phyloP scores from a whole-genome alignment of 345 rosid species.

The Hirschfeldia incana region DNA sequence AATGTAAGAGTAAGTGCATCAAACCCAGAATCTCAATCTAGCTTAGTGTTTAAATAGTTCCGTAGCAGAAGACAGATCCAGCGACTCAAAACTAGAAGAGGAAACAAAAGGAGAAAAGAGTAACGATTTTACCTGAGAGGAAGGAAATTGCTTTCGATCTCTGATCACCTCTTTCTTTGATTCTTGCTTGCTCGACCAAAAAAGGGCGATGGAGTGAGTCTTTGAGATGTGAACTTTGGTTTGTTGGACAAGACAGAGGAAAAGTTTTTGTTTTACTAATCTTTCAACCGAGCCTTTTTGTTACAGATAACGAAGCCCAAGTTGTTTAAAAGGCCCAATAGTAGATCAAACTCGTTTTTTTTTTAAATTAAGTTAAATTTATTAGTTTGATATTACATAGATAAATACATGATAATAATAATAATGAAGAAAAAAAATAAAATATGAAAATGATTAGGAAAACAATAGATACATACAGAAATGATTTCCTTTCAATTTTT shows the following conservation, averaged over 20 bases:
- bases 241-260: slow-evolving; percentile 35
- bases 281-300: not conserved
- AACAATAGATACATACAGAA: no score
- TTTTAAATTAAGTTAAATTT: no score
- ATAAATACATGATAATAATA: no score
- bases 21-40: no score
- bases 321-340: not conserved
- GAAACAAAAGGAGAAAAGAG: not conserved
- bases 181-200: slow-evolving; percentile 4
- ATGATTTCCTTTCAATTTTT: no score
- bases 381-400: no score
- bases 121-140: slow-evolving; percentile 10
- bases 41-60: not conserved
- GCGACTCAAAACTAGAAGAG: not conserved
- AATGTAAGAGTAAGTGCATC: not conserved
- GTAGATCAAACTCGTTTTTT: not conserved
- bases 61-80: slow-evolving; percentile 15
- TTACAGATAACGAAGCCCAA: not conserved
- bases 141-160: not conserved
- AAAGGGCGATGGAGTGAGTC: not conserved
- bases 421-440: no score
- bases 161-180: slow-evolving; percentile 10
- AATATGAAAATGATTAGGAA: no score
- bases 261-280: not conserved
- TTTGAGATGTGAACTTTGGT: slow-evolving; percentile 30